These are phyloP conservation scores for Adansonia grandidieri DNA, from an alignment of 441 rosid species.

Conservation along the genomic window DNA sequence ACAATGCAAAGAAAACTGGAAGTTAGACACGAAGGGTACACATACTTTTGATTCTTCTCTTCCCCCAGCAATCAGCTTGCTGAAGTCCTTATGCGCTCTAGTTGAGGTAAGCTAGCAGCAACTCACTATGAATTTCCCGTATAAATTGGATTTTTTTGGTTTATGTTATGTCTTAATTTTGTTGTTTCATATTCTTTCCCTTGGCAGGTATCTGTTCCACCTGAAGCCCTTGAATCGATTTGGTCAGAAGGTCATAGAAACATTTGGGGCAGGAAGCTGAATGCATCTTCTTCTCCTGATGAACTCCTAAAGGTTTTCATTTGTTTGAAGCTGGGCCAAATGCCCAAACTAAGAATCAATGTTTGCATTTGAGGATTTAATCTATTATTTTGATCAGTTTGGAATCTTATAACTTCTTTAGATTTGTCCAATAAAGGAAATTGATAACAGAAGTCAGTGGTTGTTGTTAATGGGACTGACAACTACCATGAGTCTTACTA, in stretches of 20 bases:
- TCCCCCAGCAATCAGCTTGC: slow-evolving; percentile 76
- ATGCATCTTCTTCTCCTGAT: slow-evolving; percentile 59
- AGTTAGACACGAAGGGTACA: slow-evolving; percentile 31
- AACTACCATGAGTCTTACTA: background rate
- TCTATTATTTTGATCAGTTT: background rate
- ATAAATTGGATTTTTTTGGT: background rate
- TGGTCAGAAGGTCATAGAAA: slow-evolving; percentile 69
- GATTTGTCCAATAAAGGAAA: background rate
- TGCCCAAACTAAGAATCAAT: background rate
- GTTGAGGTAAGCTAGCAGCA: slow-evolving; percentile 60
- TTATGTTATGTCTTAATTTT: background rate
- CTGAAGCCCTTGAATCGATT: slow-evolving; percentile 74
- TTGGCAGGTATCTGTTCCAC: slow-evolving; percentile 76
- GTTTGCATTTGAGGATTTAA: background rate
- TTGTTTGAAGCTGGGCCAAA: slow-evolving; percentile 17
- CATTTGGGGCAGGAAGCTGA: slow-evolving; percentile 63
- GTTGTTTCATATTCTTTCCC: slow-evolving; percentile 17
- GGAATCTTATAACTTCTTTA: background rate
- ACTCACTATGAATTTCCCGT: slow-evolving; percentile 8
- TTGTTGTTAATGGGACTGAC: background rate
- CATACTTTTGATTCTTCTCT: slow-evolving; percentile 47
- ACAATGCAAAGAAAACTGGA: slow-evolving; percentile 48
- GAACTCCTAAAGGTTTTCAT: slow-evolving; percentile 73
- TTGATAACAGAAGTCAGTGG: background rate
- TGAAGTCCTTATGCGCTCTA: slow-evolving; percentile 60